Base-by-base conservation (phyloP, 2,329 filamentous ascomycete genomes). In the Sarocladium oryzae region DNA sequence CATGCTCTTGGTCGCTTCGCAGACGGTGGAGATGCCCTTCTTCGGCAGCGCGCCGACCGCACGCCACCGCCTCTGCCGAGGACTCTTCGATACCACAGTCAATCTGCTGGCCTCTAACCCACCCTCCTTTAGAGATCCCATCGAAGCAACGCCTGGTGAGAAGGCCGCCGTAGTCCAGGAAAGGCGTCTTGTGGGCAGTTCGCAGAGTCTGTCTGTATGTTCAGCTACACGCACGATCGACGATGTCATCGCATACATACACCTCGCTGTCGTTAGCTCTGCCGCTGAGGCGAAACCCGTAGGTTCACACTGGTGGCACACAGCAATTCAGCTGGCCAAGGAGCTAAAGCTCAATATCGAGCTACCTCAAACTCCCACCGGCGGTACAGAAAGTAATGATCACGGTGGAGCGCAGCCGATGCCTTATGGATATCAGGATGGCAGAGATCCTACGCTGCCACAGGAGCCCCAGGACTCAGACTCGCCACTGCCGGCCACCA, bases 11-110 rank as follows among this genome's bases (percentile, higher is more conserved):
- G 40, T 45, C 10, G 40, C 40, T 6, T 21, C 40, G 4, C 40
- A 45, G 15, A 45, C 40, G 21, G 40, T 45, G 23, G 40, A 45
- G 40, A 45, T 45, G 40, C 40, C 40, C 3, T 45, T 45, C 23
- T 45, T 45, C 18, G 40, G 40, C 18, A 45, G 40, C 18, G 40
- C 40, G 18, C 40, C 40, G 11, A 45, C 40, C 16, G 40, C 40
- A 28, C 40, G 40, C 7, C 40, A 45, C n/a, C 40, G 40, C 8
- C 40, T 45, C 23, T 45, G 40, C 16, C 40, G 30, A 16, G 40
- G 40, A 26, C 24, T 45, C 15, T 45, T 45, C 18, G 40, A 45
- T 11, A 26, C 30, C n/a, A 45, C 40, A 26, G 40, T 45, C 11
- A 30, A 21, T 3, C 40, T 45, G 15, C 18, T 45, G 10, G 30